Conservation (phyloP, 2,329 filamentous ascomycete species). For the Blastomyces parvus region DNA sequence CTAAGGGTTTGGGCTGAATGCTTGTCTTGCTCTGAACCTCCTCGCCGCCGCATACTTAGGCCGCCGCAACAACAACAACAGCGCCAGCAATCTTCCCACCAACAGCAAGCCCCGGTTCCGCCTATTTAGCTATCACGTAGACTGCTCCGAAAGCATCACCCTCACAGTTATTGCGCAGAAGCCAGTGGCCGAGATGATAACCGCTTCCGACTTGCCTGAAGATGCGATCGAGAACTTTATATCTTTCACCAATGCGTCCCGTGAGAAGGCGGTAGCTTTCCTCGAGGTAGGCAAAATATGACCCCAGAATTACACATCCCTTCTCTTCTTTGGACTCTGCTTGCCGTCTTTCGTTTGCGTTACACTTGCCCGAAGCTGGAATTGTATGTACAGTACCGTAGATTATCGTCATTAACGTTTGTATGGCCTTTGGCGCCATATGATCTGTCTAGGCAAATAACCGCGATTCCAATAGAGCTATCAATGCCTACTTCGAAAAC, state of each 20-base stretch:
- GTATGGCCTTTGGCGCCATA: neutral
- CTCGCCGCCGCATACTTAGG: neutral
- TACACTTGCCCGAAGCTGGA: neutral
- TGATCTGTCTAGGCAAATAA: constrained; percentile 35
- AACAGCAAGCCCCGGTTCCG: neutral
- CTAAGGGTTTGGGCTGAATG: neutral
- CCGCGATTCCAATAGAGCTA: constrained; percentile 36
- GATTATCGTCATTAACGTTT: neutral
- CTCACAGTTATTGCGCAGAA: neutral
- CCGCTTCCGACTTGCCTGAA: constrained; percentile 20
- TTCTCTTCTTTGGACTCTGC: neutral
- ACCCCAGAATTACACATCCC: neutral
- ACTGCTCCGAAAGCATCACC: neutral
- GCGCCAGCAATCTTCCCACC: neutral
- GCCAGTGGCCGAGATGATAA: neutral
- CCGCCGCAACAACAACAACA: neutral
- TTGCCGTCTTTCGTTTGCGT: neutral
- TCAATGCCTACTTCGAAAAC: constrained; percentile 42
- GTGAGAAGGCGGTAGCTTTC: constrained; percentile 33
- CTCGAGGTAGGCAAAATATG: constrained; percentile 27
- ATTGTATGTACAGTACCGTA: constrained; percentile 3
- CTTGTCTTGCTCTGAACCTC: neutral
- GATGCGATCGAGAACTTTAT: constrained; percentile 35
- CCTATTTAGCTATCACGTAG: neutral
- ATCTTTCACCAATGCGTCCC: constrained; percentile 32